phyloP scores from a whole-genome alignment of 495 filamentous ascomycete genomes.

The Extremus antarcticus region DNA sequence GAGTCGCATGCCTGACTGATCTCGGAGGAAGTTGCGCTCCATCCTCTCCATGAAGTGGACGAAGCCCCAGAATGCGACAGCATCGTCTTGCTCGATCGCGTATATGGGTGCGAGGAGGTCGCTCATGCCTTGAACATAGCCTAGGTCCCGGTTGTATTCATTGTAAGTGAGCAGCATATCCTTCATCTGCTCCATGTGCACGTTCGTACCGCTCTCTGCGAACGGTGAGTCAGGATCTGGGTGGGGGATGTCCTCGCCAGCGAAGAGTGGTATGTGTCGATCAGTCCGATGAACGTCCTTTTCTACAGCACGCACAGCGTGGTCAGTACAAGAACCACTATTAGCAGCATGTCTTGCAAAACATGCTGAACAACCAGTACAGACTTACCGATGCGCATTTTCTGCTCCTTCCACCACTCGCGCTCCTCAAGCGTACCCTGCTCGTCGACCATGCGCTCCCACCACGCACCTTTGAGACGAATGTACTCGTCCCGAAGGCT shows the following conservation, averaged over 20 bases:
- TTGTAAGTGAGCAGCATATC: slow-evolving; percentile 98
- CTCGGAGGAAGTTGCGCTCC: slow-evolving; percentile 93
- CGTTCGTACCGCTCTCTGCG: slow-evolving; percentile 81
- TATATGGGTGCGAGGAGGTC: slow-evolving; percentile 94
- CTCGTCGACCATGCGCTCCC: slow-evolving; percentile 82
- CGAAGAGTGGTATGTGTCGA: slow-evolving; percentile 81
- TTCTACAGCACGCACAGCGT: slow-evolving; percentile 50
- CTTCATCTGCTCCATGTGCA: slow-evolving; percentile 96
- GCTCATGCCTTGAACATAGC: slow-evolving; percentile 98
- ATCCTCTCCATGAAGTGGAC: slow-evolving; percentile 93
- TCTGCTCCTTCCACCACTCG: slow-evolving; percentile 95
- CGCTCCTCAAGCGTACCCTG: slow-evolving; percentile 62
- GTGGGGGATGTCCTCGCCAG: slow-evolving; percentile 95
- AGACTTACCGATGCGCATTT: slow-evolving; percentile 74
- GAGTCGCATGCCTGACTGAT: slow-evolving; percentile 88
- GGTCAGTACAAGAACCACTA: slow-evolving; percentile 30
- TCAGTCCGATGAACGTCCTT: slow-evolving; percentile 98
- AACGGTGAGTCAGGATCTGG: slow-evolving; percentile 96
- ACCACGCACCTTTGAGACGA: slow-evolving; percentile 88
- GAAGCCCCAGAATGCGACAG: slow-evolving; percentile 94
- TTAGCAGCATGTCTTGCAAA: slow-evolving; percentile 7
- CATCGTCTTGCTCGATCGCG: slow-evolving; percentile 93
- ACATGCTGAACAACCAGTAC: neutral
- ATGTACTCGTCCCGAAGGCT: slow-evolving; percentile 89
- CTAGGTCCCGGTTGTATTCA: slow-evolving; percentile 84